Percentiles rank a stretch among this genome's conserved stretches.
Evolutionary conservation across 345 rosid genomes (phyloP).

Genomic region (Boechera stricta): DNA sequence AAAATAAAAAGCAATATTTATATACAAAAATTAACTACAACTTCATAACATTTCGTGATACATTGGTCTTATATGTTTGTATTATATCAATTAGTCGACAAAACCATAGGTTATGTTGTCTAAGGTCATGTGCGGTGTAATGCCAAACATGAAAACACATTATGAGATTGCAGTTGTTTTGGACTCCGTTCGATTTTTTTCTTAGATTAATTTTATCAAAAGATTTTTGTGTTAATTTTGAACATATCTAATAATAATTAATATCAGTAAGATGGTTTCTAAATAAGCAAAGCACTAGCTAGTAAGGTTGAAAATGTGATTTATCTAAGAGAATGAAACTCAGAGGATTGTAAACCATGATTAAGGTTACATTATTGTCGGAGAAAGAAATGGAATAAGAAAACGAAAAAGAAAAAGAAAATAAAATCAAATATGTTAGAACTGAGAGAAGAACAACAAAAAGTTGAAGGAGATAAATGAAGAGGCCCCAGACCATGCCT

Average conservation of each 20-base stretch:
- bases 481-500: conserved; percentile 24
- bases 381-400: conserved; percentile 1
- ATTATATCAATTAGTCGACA: neutral
- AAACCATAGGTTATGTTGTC: conserved; percentile 15
- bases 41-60: neutral
- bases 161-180: neutral
- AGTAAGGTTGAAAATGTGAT: conserved; percentile 5
- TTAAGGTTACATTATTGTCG: conserved; percentile 14
- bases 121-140: neutral
- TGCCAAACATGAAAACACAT: conserved; percentile 24
- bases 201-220: neutral
- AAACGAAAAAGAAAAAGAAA: neutral
- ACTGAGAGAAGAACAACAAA: conserved; percentile 22
- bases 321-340: neutral
- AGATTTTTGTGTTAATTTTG: neutral
- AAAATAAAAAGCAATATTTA: neutral
- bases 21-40: neutral
- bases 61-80: conserved; percentile 2
- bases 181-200: neutral
- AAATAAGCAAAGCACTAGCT: conserved; percentile 23
- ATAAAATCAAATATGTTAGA: neutral
- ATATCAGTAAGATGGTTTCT: neutral
- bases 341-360: conserved; percentile 6
- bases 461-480: conserved; percentile 8
- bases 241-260: conserved; percentile 1